Evolutionary conservation across 371 early-diverging fungal genomes (phyloP), one percentile per base, ranked within the genome.

Genomic region (Syncephalastrum contaminatum): DNA sequence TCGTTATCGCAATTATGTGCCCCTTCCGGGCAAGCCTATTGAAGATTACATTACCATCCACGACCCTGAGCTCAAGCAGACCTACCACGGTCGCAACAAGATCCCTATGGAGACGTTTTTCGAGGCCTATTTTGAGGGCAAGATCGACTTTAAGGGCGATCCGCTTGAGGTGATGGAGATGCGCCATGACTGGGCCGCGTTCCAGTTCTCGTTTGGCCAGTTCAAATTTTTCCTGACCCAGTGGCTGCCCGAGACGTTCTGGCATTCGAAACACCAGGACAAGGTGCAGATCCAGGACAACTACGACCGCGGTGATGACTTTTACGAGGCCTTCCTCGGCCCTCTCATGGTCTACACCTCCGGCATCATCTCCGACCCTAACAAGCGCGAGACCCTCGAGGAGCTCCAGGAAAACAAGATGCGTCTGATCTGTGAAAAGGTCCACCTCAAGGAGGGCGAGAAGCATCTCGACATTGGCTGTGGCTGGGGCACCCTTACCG

Each of bases 231-330:
- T 98, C 66, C 66, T 97, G 25, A 83, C 89, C 53, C 93, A 94
- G 72, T 96, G 94, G 94, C 83, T 98, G 51, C 97, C 97, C 48
- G 96, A 96, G 74, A 84, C 90, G 16, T 74, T 95, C 57, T 92
- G 91, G 94, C 97, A 97, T 81, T 90, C 93, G 47, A 88, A 87
- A 72, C 90, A 89, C 69, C 97, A 97, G 78, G 97, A 97, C 70
- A 93, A 95, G 71, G 89, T 88, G 66, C 97, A 97, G 75, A 95
- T 97, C 45, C 88, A 95, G 60, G 97, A 97, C 51, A 94, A 96
- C 77, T 97, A 97, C 72, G 97, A 98, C 77, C 91, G 97, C 56
- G 97, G 97, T 54, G 91, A 97, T 75, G 97, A 96, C 70, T 97
- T 98, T 60, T 96, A 98, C 77, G 89, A 84, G 44, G 93, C 89